Percentiles rank a stretch among this genome's conserved stretches.
phyloP scores from a whole-genome alignment of 768 basidiomycete species.

The Dioszegia aurantiaca region DNA sequence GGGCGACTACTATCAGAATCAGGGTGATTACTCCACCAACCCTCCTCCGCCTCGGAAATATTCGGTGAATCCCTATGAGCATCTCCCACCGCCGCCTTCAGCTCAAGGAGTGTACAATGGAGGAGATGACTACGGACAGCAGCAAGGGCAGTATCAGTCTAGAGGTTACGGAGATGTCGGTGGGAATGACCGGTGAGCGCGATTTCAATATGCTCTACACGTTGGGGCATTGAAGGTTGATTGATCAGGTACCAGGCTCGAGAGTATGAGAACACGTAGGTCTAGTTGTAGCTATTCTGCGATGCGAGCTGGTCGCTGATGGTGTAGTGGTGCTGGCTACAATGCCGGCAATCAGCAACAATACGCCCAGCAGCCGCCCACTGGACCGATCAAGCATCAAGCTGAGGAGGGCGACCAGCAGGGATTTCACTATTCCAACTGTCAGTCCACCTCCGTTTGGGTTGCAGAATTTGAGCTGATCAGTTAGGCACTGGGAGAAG shows the following conservation, averaged over 20 bases:
- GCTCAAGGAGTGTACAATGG: too few species aligned
- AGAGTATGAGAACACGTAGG: constrained; percentile 5
- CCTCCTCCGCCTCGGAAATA: too few species aligned
- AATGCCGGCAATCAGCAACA: constrained; percentile 2
- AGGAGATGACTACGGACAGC: too few species aligned
- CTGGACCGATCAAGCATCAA: constrained; percentile 14
- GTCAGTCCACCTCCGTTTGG: constrained; percentile 55
- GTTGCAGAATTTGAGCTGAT: constrained; percentile 56
- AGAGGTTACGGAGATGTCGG: neutral
- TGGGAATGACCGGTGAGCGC: neutral
- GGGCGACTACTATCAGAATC: too few species aligned
- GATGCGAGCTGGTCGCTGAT: neutral
- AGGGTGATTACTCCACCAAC: too few species aligned
- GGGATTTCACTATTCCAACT: constrained; percentile 62
- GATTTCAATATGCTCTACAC: too few species aligned
- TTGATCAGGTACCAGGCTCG: neutral
- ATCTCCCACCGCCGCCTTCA: too few species aligned
- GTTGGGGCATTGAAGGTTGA: neutral
- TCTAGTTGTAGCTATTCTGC: neutral
- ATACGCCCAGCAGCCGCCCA: constrained; percentile 9
- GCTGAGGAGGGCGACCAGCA: constrained; percentile 14
- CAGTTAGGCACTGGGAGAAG: constrained; percentile 62
- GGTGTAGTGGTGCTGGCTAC: neutral
- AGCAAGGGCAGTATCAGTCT: too few species aligned
- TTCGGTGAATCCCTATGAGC: too few species aligned